Evolutionary conservation across 2,329 filamentous ascomycete species (phyloP), one percentile per base, ranked within the genome.

Genomic region (Bipolaris sorokiniana): DNA sequence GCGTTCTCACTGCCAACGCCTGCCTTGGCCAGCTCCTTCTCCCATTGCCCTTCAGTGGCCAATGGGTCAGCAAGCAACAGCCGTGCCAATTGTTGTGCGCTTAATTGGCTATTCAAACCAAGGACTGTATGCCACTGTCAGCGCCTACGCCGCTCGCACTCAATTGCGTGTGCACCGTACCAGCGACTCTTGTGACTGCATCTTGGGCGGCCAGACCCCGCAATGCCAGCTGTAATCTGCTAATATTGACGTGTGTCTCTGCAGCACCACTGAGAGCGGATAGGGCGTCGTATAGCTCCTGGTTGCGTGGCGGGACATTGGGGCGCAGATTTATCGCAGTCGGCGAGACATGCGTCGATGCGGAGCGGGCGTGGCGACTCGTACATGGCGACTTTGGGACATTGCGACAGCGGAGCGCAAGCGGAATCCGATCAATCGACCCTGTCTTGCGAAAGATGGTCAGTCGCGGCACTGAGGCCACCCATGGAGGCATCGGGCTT

Each of bases 161-260:
- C 18, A 16, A 51, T 41, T 37, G 18, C 59, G 65, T 15, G 13
- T 72, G 40, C n/a, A 71, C 71, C 47, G 71, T 72, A 81, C 85
- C 78, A 44, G 85, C 86, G 65, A 88, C 75, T 48, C 86, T 77
- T 42, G 85, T 79, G 9, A 85, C 78, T 2, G 84, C 81, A 59
- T 79, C 75, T 45, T 82, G 77, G 22, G 79, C 81, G 67, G 86
- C 84, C 61, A 88, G 70, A 20, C 89, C 87, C 61, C 86, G 83
- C 20, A 91, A 77, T 11, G 90, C 90, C 65, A 94, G 83, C 74
- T 91, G 88, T 44, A 93, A 72, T 53, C 88, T 82, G 28, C 89
- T 86, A n/a, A 88, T 81, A 68, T 89, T 89, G 51, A 90, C 82
- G 65, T 87, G 83, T 56, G 81, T 83, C 22, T 85, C 82, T 1